Conservation (phyloP, 441 rosid genomes). For the Eutrema salsugineum region DNA sequence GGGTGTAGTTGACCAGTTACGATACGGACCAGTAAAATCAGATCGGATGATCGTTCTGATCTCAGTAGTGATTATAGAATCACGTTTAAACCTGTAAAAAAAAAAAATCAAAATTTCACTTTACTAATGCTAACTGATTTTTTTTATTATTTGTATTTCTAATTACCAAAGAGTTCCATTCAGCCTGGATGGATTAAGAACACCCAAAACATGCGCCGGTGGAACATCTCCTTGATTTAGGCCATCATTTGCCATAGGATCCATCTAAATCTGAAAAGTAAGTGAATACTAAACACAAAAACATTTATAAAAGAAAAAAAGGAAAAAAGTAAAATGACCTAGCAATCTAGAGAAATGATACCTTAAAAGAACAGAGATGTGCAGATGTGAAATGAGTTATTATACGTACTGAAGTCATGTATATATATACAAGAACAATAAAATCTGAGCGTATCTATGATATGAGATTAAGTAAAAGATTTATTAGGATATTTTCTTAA, state of each 20-base stretch:
- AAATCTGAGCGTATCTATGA: too few species aligned
- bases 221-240: background rate
- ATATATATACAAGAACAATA: too few species aligned
- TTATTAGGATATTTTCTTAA: too few species aligned
- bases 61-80: background rate
- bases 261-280: background rate
- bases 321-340: too few species aligned
- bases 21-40: background rate
- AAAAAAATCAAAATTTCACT: too few species aligned
- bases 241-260: background rate
- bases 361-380: too few species aligned
- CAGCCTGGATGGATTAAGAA: background rate
- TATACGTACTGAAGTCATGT: too few species aligned
- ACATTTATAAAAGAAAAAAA: too few species aligned
- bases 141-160: background rate
- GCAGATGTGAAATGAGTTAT: too few species aligned
- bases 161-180: background rate
- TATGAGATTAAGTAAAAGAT: too few species aligned
- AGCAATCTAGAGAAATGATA: too few species aligned
- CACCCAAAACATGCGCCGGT: background rate
- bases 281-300: too few species aligned
- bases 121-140: background rate
- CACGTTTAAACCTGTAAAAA: background rate
- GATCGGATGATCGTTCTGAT: background rate
- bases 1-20: background rate